Base-by-base conservation (phyloP, 2,329 filamentous ascomycete genomes). In the Trichoderma citrinoviride region DNA sequence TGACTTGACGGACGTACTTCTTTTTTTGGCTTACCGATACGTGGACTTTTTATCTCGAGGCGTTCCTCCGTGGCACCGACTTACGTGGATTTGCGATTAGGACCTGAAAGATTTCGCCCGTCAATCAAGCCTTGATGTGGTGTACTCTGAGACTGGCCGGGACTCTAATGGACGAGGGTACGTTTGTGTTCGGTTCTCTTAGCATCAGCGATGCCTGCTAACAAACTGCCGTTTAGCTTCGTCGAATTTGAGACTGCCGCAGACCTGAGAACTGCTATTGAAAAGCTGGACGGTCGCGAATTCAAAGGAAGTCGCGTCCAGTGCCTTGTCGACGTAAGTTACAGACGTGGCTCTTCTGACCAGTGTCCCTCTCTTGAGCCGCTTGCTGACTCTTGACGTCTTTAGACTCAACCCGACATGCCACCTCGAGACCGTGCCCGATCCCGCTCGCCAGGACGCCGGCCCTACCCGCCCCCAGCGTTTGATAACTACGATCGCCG, bases 91-190 rank as follows among this genome's bases (percentile, higher is more conserved):
- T 85, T 88, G 85, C 85, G 82, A 89, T 81, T 93, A 99, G 95
- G 95, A 99, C 80, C 88, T 99, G 62, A 99, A 99, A 91, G 95
- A 99, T 79, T 99, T 99, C 81, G 95, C 95, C 68, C 93, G 95
- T 77, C 92, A 96, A 79, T 96, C 94, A 78, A 93, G 93, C 79
- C 87, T 97, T 79, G 95, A 98, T 78, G 95, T 99, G 70, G 95
- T 99, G 74, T 99, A 97, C 78, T 97, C 93, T 70, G 95, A 99
- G 81, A 96, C 96, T 67, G 90, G 89, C 73, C 93, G 94, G 74
- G 93, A 96, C 76, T 90, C 90, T 70, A 92, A 96, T 77, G 92
- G 93, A 70, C 92, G 91, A 86, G 94, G 94, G 93, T 97, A 80
- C 80, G 90, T 83, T 69, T 19, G 29, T 4, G 21, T 41, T 10